Base-by-base conservation (phyloP, 1,139 yeast genomes). In the Diutina mesorugosa region DNA sequence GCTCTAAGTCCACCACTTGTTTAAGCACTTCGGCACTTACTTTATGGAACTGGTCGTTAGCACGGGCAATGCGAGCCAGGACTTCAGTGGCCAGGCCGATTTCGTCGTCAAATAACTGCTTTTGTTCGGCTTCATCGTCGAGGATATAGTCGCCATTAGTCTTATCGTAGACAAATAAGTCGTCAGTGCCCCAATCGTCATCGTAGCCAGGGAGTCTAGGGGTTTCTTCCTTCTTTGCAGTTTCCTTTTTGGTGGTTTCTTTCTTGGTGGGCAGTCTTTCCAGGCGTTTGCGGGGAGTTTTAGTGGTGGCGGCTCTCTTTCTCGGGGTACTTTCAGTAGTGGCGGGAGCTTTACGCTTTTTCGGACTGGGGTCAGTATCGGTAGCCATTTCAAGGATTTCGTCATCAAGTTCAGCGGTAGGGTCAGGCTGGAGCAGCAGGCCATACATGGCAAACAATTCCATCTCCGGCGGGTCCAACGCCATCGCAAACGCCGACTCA, bases 381-480 rank as follows among this genome's bases (percentile, higher is more conserved):
- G 53, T 32, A 16, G 53, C 53, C 53, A 50, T 50, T 30, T 50
- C 45, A 2, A 50, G 21, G 41, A 50, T 50, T 18, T 61, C 45
- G 3, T 51, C 57, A 12, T 58, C 56, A 26, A 51, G 65, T n/a
- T 62, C 66, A 16, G 61, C 64, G 9, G 63, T 61, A 10, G 55
- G 47, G n/a, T 60, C 62, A 4, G 60, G 58, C 35, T 66, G 69
- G 0, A 76, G 77, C 55, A 62, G 64, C 10, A 79, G 73, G 3
- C 81, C 80, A 67, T 73, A 77, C 59, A 63, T 63, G 29, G 73
- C 77, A 62, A 77, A 77, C 29, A 66, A 55, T 21, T 66, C 71
- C 78, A 77, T 74, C 41, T 72, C 77, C 3, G 78, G 77, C 1
- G 80, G 80, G 56, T 71, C 67, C 28, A 64, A 62, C 2, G 80